Evolutionary conservation across 768 basidiomycete species (phyloP).

Genomic region (Leccinum fibrillosum): DNA sequence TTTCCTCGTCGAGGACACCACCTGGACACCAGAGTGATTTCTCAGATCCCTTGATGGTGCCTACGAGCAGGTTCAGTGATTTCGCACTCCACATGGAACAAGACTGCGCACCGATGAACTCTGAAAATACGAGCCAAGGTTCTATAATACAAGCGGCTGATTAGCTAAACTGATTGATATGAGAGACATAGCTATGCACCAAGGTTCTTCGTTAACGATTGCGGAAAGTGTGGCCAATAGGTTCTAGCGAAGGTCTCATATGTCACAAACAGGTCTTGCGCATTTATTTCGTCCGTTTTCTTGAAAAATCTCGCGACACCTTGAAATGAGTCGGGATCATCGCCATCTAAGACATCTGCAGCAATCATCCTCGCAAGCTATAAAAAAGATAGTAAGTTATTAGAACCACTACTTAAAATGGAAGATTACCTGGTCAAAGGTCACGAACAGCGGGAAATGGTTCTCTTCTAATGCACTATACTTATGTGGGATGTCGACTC

Average conservation of each 20-base stretch:
- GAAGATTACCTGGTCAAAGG: conserved; percentile 53
- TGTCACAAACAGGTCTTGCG: conserved; percentile 34
- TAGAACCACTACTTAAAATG: background rate
- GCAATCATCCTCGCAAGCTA: conserved; percentile 29
- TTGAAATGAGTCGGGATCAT: conserved; percentile 1
- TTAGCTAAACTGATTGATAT: background rate
- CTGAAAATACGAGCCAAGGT: conserved; percentile 58
- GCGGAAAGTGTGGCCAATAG: conserved; percentile 63
- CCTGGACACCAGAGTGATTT: conserved; percentile 34
- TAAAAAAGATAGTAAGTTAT: background rate
- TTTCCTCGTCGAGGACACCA: conserved; percentile 40
- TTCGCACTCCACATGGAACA: background rate
- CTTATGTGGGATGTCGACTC: conserved; percentile 34
- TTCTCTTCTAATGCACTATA: conserved; percentile 56
- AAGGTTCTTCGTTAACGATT: conserved; percentile 42
- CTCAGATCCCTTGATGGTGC: conserved; percentile 71
- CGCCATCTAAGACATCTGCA: conserved; percentile 14
- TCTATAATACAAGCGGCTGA: conserved; percentile 27
- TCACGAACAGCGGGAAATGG: conserved; percentile 70
- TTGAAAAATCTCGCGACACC: conserved; percentile 13
- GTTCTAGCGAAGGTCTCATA: conserved; percentile 44
- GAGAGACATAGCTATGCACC: background rate
- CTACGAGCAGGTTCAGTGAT: conserved; percentile 20
- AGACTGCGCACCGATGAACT: conserved; percentile 53
- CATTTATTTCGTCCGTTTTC: conserved; percentile 12